Conservation (phyloP, 2,329 filamentous ascomycete species). For the Alternaria novae-zelandiae region DNA sequence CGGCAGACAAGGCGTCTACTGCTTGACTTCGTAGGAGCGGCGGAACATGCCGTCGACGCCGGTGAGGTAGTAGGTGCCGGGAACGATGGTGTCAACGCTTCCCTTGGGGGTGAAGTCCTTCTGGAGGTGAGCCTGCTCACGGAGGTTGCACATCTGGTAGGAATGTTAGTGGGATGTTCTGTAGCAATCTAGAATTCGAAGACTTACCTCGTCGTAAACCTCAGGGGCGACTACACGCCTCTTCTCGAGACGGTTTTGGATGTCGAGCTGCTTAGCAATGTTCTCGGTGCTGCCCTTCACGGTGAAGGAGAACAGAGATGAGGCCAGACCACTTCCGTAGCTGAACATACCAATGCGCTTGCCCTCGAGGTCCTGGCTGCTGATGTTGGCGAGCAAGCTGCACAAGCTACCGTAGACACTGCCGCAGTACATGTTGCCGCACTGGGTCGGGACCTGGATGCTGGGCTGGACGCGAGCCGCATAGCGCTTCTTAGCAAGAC, state of each 20-base stretch:
- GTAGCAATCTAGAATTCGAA: constrained; percentile 1
- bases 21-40: constrained; percentile 57
- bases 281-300: constrained; percentile 56
- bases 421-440: constrained; percentile 63
- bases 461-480: constrained; percentile 57
- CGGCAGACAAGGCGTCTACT: constrained; percentile 41
- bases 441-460: constrained; percentile 59
- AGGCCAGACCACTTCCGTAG: constrained; percentile 60
- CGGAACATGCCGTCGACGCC: constrained; percentile 60
- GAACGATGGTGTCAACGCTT: constrained; percentile 51
- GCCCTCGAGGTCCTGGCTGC: constrained; percentile 54
- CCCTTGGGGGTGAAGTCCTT: constrained; percentile 57
- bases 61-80: constrained; percentile 60
- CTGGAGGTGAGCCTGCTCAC: constrained; percentile 59
- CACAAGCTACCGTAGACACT: constrained; percentile 59
- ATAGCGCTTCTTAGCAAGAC: constrained; percentile 60
- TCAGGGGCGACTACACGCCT: constrained; percentile 55
- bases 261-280: constrained; percentile 55
- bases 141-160: constrained; percentile 58
- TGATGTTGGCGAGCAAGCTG: constrained; percentile 56
- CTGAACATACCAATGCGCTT: constrained; percentile 61
- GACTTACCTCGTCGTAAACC: constrained; percentile 56
- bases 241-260: constrained; percentile 54
- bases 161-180: constrained; percentile 31
- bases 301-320: constrained; percentile 58